Evolutionary conservation across 768 basidiomycete species (phyloP).

Genomic region (Hypholoma fasciculare): DNA sequence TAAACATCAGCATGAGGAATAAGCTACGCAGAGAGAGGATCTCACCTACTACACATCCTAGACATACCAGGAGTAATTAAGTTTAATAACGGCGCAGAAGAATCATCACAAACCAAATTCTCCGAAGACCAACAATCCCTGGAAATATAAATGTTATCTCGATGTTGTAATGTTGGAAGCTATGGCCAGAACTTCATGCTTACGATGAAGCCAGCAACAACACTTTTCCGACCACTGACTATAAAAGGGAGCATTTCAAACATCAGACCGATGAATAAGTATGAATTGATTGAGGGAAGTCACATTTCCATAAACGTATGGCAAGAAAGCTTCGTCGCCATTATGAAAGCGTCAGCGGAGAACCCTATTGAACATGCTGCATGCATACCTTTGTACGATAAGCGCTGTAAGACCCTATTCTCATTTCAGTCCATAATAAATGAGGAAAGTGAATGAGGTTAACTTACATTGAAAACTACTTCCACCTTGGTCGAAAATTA

Average conservation of each 20-base stretch:
- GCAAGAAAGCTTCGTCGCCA: constrained; percentile 20
- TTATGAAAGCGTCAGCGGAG: background rate
- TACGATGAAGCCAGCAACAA: constrained; percentile 19
- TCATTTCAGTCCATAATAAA: too few relatives aligned
- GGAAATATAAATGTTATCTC: background rate
- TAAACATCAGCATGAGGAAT: background rate
- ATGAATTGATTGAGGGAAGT: constrained; percentile 6
- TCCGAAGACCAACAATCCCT: constrained; percentile 22
- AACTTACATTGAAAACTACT: constrained; percentile 23
- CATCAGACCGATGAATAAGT: background rate
- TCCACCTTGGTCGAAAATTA: constrained; percentile 16
- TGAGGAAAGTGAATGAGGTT: background rate
- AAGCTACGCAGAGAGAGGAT: background rate
- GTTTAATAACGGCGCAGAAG: background rate
- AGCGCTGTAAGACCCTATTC: constrained; percentile 25
- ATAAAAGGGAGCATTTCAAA: constrained; percentile 1
- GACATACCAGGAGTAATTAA: background rate
- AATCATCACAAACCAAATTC: constrained; percentile 23
- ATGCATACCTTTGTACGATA: constrained; percentile 25
- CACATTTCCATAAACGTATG: constrained; percentile 28
- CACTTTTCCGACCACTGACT: constrained; percentile 26
- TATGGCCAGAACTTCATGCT: constrained; percentile 1
- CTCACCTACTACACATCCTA: constrained; percentile 24
- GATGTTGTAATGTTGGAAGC: too few relatives aligned
- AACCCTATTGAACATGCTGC: background rate